A percentile compares a stretch with the other conserved stretches of the same genome.
These are phyloP conservation scores for Drechslerella stenobrocha DNA, from an alignment of 2,329 filamentous ascomycete species.

Conservation along the genomic window DNA sequence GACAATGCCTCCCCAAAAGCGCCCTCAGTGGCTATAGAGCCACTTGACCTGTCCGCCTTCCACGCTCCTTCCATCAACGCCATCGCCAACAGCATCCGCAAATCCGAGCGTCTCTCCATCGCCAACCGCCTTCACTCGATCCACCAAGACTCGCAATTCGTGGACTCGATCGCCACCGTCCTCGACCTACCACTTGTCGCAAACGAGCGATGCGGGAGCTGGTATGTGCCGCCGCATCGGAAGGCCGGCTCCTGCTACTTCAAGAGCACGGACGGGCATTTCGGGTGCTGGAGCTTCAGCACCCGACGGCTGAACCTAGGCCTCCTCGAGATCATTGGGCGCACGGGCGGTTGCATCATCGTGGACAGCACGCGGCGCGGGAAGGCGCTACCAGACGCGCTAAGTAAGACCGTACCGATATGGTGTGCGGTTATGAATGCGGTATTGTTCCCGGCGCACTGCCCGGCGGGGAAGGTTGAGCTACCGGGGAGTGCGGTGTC, in stretches of 20 bases:
- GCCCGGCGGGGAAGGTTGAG: constrained; percentile 62
- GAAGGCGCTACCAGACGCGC: constrained; percentile 91
- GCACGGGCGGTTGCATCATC: constrained; percentile 74
- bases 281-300: constrained; percentile 87
- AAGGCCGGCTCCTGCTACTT: constrained; percentile 85
- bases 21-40: constrained; percentile 3
- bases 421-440: constrained; percentile 89
- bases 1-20: background rate
- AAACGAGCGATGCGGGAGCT: constrained; percentile 93
- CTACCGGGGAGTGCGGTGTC: constrained; percentile 74
- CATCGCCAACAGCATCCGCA: constrained; percentile 55
- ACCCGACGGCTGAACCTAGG: constrained; percentile 81
- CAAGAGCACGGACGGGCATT: constrained; percentile 96
- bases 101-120: constrained; percentile 74
- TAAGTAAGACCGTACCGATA: constrained; percentile 89
- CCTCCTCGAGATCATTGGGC: constrained; percentile 69
- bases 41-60: no score
- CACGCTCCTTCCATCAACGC: constrained; percentile 30
- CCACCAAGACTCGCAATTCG: constrained; percentile 73
- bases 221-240: constrained; percentile 73
- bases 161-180: constrained; percentile 63
- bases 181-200: constrained; percentile 73
- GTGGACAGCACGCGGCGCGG: constrained; percentile 91
- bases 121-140: constrained; percentile 82
- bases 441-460: constrained; percentile 76